These are phyloP conservation scores for Puccinia triticina DNA, from an alignment of 1,284 basidiomycete genomes.

Conservation along the genomic window DNA sequence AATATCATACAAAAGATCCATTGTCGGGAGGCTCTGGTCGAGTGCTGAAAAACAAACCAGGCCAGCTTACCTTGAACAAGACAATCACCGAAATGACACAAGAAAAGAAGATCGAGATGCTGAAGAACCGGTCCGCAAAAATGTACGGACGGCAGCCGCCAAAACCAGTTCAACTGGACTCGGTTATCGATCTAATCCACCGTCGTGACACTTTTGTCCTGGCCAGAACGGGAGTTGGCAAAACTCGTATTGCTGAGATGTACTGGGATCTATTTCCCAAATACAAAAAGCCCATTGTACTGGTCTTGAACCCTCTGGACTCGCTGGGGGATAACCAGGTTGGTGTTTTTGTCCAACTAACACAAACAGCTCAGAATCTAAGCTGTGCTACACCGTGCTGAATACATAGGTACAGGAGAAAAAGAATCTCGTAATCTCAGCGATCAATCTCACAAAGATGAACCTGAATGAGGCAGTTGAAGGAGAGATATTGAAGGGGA, in stretches of 20 bases:
- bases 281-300: neutral
- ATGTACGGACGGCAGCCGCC: neutral
- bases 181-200: neutral
- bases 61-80: neutral
- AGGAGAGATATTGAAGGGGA: no score
- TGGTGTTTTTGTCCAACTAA: neutral
- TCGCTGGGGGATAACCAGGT: conserved; percentile 7
- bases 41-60: neutral
- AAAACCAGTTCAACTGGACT: neutral
- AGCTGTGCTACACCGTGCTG: neutral
- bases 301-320: conserved; percentile 13
- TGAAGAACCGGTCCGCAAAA: neutral
- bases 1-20: neutral
- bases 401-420: no score
- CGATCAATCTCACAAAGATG: no score
- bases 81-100: neutral
- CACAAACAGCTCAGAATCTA: neutral
- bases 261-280: no score
- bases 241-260: no score
- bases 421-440: no score
- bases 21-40: neutral
- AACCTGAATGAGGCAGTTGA: no score
- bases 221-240: no score
- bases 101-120: neutral
- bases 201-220: neutral